Base-by-base conservation (phyloP, 148 eudicot species). In the Oxyria digyna region DNA sequence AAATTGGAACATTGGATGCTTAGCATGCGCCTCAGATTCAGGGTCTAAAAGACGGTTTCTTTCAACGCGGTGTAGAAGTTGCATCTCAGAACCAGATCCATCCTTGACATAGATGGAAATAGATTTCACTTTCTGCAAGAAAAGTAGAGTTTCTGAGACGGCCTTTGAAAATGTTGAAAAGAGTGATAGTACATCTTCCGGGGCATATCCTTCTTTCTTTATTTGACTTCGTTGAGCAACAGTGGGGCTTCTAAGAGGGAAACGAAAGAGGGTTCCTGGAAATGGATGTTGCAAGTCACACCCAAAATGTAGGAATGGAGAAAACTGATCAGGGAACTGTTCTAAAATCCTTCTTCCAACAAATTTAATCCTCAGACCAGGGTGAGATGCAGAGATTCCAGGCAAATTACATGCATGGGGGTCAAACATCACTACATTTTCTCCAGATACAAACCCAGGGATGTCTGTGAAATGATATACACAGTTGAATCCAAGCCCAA, bases 301-400 rank as follows among this genome's bases (percentile, higher is more conserved):
- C 33, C 97, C 99, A 74, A 94, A 94, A 80, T 87, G 85, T 73
- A 91, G 78, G 75, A 88, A 94, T 32, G 99, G 99, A 65, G 97
- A 79, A 83, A 94, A 94, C 67, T 94, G 99, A 78, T 94, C 99
- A n/a, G 99, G 99, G 80, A 94, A 94, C 70, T 94, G 99, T 72
- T 91, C 99, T 79, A 94, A 78, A 73, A 94, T 85, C 69, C 72
- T 81, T 78, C 85, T 88, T 43, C 97, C 97, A n/a, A 59, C 86
- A 79, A 87, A 94, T 79, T 89, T 85, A 64, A 94, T 94, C 42
- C 99, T 87, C 74, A 94, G 80, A 24, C 99, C 99, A 77, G 99
- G 99, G 77, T 94, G 99, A 69, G 96, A 88, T 3, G 99, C 96
- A 69, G 99, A 94, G 41, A 94, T 87, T 37, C 99, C 99, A 63